A percentile compares a stretch with the other conserved stretches of the same genome.
These are phyloP conservation scores for Erodium texanum DNA, from an alignment of 441 rosid genomes.

Conservation along the genomic window DNA sequence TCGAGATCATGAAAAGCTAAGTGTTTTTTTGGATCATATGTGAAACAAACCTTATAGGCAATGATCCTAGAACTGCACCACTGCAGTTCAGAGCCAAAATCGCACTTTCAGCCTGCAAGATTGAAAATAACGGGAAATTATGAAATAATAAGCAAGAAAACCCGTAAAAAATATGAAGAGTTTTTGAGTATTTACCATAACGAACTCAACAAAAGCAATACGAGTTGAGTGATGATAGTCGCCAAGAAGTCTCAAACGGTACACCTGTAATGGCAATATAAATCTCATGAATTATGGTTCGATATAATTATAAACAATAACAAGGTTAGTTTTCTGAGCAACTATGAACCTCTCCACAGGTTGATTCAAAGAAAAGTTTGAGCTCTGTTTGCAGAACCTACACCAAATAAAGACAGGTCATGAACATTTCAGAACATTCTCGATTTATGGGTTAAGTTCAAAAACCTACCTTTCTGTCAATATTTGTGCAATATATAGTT, in stretches of 20 bases:
- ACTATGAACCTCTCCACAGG: slow-evolving; percentile 15
- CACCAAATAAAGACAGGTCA: not conserved
- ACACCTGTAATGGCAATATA: slow-evolving; percentile 14
- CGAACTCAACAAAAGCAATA: slow-evolving; percentile 26
- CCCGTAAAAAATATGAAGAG: too few relatives aligned
- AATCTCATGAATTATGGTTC: not conserved
- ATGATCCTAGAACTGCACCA: slow-evolving; percentile 19
- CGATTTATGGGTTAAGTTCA: not conserved
- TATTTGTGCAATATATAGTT: slow-evolving; percentile 26
- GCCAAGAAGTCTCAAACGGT: slow-evolving; percentile 24
- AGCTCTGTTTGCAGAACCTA: slow-evolving; percentile 4
- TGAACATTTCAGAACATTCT: not conserved
- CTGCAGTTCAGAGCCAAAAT: slow-evolving; percentile 26
- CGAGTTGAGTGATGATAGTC: too few relatives aligned
- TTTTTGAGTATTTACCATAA: slow-evolving; percentile 14
- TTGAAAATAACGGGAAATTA: too few relatives aligned
- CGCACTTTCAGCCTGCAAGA: slow-evolving; percentile 24
- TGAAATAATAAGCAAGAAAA: too few relatives aligned
- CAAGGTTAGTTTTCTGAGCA: not conserved
- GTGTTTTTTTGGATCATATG: not conserved
- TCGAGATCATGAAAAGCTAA: not conserved
- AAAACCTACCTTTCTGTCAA: slow-evolving; percentile 20
- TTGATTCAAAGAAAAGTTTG: slow-evolving; percentile 8
- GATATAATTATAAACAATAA: not conserved
- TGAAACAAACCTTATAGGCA: slow-evolving; percentile 17